phyloP scores from a whole-genome alignment of 2,329 filamentous ascomycete species.

The Mollisiaceae sp. region DNA sequence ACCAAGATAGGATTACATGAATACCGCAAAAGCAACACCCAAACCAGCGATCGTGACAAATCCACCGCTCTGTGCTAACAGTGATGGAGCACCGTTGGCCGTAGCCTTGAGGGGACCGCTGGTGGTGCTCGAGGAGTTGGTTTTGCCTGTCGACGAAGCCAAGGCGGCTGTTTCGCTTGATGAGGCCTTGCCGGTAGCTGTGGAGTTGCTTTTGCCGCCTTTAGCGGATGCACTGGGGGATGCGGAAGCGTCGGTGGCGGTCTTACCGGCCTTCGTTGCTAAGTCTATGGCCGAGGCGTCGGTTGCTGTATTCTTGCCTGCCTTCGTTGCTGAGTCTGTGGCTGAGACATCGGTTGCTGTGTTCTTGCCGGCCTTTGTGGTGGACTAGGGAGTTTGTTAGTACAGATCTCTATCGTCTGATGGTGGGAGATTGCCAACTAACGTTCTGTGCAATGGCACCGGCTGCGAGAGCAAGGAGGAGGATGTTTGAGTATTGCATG shows the following conservation, averaged over 20 bases:
- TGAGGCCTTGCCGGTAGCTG: constrained; percentile 15
- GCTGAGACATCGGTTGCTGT: constrained; percentile 5
- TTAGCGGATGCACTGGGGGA: constrained; percentile 24
- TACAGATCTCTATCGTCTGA: background rate
- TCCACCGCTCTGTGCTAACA: constrained; percentile 38
- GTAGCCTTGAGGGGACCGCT: constrained; percentile 23
- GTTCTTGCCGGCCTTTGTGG: constrained; percentile 22
- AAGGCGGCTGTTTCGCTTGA: constrained; percentile 13
- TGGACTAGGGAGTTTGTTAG: constrained; percentile 15
- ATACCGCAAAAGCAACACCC: constrained; percentile 40
- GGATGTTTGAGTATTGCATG: constrained; percentile 38
- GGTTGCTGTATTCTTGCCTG: constrained; percentile 16
- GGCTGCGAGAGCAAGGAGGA: constrained; percentile 35
- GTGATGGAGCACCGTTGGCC: constrained; percentile 29
- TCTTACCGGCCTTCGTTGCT: constrained; percentile 1
- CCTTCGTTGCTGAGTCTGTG: constrained; percentile 12
- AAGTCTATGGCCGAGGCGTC: background rate
- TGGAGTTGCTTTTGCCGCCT: constrained; percentile 19
- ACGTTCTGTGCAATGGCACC: constrained; percentile 27
- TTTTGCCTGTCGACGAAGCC: constrained; percentile 42
- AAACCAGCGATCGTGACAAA: constrained; percentile 39
- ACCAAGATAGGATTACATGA: constrained; percentile 35
- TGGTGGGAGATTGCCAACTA: background rate
- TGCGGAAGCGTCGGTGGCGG: background rate
- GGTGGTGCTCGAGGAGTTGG: constrained; percentile 40